A percentile compares a stretch with the other conserved stretches of the same genome.
Conservation (phyloP, 441 rosid genomes). For the Croton setiger region DNA sequence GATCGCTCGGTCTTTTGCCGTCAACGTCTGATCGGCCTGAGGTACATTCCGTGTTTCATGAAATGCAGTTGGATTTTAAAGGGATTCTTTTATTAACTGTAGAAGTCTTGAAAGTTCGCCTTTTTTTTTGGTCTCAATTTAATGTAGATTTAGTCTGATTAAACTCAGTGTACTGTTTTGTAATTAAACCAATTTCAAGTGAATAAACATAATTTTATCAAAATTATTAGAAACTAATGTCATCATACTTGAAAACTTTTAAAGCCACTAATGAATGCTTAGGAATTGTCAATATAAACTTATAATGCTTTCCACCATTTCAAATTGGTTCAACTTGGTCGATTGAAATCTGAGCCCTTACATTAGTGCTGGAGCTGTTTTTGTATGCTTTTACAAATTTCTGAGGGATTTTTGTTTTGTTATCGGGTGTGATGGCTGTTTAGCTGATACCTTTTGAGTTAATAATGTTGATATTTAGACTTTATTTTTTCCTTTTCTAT, state of each 20-base stretch:
- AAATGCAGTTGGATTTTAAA: not conserved
- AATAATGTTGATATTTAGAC: too few relatives aligned
- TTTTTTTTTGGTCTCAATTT: not conserved
- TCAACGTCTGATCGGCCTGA: conserved; percentile 76
- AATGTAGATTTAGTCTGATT: not conserved
- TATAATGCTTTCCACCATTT: not conserved
- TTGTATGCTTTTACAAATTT: not conserved
- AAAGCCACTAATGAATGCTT: not conserved
- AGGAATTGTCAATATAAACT: not conserved
- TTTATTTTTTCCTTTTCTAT: not conserved
- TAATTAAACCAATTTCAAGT: not conserved
- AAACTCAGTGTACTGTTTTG: not conserved
- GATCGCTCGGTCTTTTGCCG: conserved; percentile 83
- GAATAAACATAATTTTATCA: not conserved
- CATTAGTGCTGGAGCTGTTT: not conserved
- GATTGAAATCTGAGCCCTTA: not conserved
- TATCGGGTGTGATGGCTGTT: not conserved
- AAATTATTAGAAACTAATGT: not conserved
- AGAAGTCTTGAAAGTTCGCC: too few relatives aligned
- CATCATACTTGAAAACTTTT: not conserved
- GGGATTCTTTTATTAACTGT: not conserved
- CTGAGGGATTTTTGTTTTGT: not conserved
- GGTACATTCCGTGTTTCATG: conserved; percentile 30
- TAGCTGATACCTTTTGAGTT: not conserved
- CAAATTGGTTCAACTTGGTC: not conserved